Evolutionary conservation across 106 monocot species (phyloP).

Genomic region (Dioscorea alata): DNA sequence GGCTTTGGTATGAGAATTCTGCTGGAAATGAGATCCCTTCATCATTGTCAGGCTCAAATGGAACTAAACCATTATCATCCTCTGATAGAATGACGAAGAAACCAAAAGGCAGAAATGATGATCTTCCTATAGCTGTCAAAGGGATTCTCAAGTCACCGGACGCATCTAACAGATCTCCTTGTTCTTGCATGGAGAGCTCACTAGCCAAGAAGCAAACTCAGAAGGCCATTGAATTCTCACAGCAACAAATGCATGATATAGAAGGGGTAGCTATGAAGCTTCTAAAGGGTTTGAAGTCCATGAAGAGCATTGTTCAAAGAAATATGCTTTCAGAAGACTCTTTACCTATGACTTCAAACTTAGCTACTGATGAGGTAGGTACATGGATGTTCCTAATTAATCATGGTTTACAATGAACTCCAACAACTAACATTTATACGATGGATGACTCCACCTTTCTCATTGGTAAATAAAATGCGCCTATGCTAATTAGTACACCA

Average conservation of each 20-base stretch:
- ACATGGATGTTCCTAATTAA: not conserved
- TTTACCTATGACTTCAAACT: conserved; percentile 18
- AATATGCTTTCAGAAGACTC: conserved; percentile 26
- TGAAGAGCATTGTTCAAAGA: conserved; percentile 57
- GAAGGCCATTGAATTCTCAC: conserved; percentile 69
- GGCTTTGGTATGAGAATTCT: conserved; percentile 15
- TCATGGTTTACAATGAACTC: too few relatives aligned
- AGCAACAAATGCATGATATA: conserved; percentile 71
- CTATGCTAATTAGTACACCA: too few relatives aligned
- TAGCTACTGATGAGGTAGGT: conserved; percentile 47
- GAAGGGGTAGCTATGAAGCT: conserved; percentile 56
- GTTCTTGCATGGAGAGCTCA: conserved; percentile 30
- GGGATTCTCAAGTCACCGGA: conserved; percentile 45
- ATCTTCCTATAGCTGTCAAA: conserved; percentile 24
- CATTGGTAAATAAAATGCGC: too few relatives aligned
- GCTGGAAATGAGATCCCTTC: conserved; percentile 2
- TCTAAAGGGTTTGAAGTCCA: conserved; percentile 48
- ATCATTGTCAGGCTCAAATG: conserved; percentile 8
- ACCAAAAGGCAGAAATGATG: conserved; percentile 15
- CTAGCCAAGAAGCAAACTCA: conserved; percentile 30
- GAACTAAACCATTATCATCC: conserved; percentile 1
- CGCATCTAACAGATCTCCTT: conserved; percentile 5
- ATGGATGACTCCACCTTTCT: too few relatives aligned
- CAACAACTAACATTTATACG: too few relatives aligned
- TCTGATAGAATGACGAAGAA: conserved; percentile 27